A percentile compares a stretch with the other conserved stretches of the same genome.
phyloP scores from a whole-genome alignment of 1,284 basidiomycete species.

The Uromyces viciae-fabae region DNA sequence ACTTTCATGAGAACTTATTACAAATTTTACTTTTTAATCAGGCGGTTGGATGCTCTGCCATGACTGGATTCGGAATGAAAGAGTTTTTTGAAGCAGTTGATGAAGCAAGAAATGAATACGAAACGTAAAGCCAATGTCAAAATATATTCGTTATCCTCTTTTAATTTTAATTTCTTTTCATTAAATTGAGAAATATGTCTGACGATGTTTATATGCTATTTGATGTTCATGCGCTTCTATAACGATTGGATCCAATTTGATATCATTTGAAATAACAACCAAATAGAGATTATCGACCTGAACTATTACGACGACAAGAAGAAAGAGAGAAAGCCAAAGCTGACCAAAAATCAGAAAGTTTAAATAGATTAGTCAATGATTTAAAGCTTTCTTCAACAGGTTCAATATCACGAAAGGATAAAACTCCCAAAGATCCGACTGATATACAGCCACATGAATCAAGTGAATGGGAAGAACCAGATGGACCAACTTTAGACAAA shows the following conservation, averaged over 20 bases:
- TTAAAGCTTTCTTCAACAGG: conserved; percentile 62
- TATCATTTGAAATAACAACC: too few relatives aligned
- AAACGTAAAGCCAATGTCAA: conserved; percentile 62
- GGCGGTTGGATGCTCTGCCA: conserved; percentile 92
- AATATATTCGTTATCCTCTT: conserved; percentile 32
- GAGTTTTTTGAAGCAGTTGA: conserved; percentile 89
- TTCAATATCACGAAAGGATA: conserved; percentile 57
- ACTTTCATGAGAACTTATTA: conserved; percentile 19
- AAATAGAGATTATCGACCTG: conserved; percentile 88
- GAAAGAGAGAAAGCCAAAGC: conserved; percentile 62
- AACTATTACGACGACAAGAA: conserved; percentile 68
- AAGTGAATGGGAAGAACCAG: conserved; percentile 53
- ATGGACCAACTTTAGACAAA: conserved; percentile 57
- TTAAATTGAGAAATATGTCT: neutral
- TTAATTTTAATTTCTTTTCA: neutral
- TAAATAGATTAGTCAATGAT: conserved; percentile 79
- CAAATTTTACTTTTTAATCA: conserved; percentile 53
- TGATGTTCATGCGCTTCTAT: conserved; percentile 10
- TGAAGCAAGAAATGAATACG: conserved; percentile 79
- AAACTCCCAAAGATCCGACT: conserved; percentile 57
- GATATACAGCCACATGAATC: conserved; percentile 50
- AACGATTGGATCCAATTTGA: neutral
- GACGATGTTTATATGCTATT: neutral
- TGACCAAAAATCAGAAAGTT: conserved; percentile 61
- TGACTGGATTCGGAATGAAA: conserved; percentile 86